Evolutionary conservation across 495 filamentous ascomycete species (phyloP), one percentile per base, ranked within the genome.

Genomic region (Penicillium roqueforti): DNA sequence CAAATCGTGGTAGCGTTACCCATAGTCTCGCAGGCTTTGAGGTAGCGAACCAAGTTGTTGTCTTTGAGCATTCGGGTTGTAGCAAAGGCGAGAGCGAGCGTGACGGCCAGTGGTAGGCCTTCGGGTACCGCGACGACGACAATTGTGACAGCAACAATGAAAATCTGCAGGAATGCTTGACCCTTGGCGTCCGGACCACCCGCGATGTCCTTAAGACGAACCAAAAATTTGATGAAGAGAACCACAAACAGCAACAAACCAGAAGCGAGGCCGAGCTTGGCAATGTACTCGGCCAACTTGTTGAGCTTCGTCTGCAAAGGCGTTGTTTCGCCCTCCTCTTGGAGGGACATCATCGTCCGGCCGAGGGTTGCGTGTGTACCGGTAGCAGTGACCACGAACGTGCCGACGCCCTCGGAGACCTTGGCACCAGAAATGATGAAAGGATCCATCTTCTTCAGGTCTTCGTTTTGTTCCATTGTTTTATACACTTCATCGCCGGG

Each of bases 11-110:
- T 96, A 4, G 92, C 92, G 69, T 96, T 96, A 20, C 92, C 92
- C 92, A 97, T 97, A n/a, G 92, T 95, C 68, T 97, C 92, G 68
- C 92, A 97, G 40, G 92, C 92, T 60, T 90, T 86, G 36, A 97
- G 76, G 51, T 92, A 81, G 25, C 92, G 88, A 46, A 97, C 92
- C 44, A 97, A 69, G 57, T 97, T 97, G 71, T 96, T 92, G 61
- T 97, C 92, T 68, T 88, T 93, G 41, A 96, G 75, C 92, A 97
- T 97, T 23, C 91, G 79, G 19, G 86, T 96, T 1, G 92, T 97
- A 18, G 92, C 92, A 69, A 96, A 97, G 36, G 92, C 92, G 20
- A 97, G 79, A 40, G 92, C 92, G 43, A 97, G 76, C 1, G 92
- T 97, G 11, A 97, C 92, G 45, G 92, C 92, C 34, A 97, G 77